Conservation (phyloP, 129 eudicot species). For the Solidago caesia region DNA sequence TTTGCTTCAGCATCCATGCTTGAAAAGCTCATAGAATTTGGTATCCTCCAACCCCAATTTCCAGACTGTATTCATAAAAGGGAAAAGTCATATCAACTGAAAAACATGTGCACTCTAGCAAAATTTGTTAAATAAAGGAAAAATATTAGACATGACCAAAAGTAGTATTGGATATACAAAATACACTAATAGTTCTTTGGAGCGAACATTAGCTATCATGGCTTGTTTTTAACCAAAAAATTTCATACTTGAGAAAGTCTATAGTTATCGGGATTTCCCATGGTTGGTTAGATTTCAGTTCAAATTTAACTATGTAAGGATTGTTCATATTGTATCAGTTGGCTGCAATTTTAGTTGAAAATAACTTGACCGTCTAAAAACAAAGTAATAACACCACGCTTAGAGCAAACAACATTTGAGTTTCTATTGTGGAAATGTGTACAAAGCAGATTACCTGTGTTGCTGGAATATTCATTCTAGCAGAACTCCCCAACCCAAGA, state of each 20-base stretch:
- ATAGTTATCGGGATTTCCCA: too few species aligned
- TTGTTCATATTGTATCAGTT: too few species aligned
- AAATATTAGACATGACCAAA: background rate
- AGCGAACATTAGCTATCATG: too few species aligned
- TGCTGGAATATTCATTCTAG: conserved; percentile 98
- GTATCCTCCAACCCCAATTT: conserved; percentile 97
- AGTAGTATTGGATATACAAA: background rate
- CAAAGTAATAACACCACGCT: background rate
- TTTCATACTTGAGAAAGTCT: too few species aligned
- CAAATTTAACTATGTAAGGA: too few species aligned
- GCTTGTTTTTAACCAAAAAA: too few species aligned
- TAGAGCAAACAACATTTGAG: background rate
- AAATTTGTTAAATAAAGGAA: background rate
- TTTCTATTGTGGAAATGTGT: background rate
- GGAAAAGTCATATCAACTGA: background rate
- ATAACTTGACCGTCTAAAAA: background rate
- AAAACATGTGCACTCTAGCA: background rate
- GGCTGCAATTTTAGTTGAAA: too few species aligned
- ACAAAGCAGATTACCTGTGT: conserved; percentile 58
- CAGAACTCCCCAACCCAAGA: conserved; percentile 83
- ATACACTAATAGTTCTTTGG: too few species aligned
- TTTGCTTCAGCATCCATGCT: conserved; percentile 61
- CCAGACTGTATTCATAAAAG: conserved; percentile 52
- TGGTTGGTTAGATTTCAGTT: too few species aligned
- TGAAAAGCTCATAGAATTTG: conserved; percentile 58